phyloP scores from a whole-genome alignment of 257 asterid genomes.

The Coffea eugenioides region DNA sequence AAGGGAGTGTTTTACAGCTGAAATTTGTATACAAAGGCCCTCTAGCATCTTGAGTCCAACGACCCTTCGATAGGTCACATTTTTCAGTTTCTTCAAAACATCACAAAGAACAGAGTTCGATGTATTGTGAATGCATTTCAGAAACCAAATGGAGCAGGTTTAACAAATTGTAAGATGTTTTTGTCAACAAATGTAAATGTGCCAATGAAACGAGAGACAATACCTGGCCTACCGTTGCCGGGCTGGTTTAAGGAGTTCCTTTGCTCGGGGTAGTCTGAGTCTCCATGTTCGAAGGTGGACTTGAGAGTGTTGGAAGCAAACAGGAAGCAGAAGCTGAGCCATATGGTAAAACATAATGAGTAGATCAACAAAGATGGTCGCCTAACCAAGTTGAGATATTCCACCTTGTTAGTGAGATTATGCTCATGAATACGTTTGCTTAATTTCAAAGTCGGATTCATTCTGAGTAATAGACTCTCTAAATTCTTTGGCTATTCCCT shows the following conservation, averaged over 20 bases:
- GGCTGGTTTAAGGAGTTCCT: neutral
- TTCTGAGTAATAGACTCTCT: neutral
- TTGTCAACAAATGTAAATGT: too few species aligned
- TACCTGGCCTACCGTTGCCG: neutral
- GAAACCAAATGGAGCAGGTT: too few species aligned
- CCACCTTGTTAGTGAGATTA: neutral
- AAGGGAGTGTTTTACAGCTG: conserved; percentile 57
- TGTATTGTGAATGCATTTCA: too few species aligned
- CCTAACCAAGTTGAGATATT: neutral
- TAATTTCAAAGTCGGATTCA: neutral
- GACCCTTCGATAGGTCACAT: conserved; percentile 62
- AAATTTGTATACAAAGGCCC: conserved; percentile 46
- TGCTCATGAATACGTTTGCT: neutral
- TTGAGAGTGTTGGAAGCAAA: neutral
- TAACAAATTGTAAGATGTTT: too few species aligned
- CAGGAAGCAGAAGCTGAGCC: conserved; percentile 5
- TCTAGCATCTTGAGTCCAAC: conserved; percentile 41
- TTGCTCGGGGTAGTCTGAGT: neutral
- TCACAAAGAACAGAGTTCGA: too few species aligned
- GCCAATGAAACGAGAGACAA: neutral
- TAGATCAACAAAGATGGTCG: neutral
- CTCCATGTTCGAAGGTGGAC: neutral
- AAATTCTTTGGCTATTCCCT: too few species aligned
- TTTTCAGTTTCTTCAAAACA: conserved; percentile 6
- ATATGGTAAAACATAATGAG: neutral